Evolutionary conservation across 805 yeast species (phyloP), one percentile per base, ranked within the genome.

Genomic region (Cephaloascus fragrans): DNA sequence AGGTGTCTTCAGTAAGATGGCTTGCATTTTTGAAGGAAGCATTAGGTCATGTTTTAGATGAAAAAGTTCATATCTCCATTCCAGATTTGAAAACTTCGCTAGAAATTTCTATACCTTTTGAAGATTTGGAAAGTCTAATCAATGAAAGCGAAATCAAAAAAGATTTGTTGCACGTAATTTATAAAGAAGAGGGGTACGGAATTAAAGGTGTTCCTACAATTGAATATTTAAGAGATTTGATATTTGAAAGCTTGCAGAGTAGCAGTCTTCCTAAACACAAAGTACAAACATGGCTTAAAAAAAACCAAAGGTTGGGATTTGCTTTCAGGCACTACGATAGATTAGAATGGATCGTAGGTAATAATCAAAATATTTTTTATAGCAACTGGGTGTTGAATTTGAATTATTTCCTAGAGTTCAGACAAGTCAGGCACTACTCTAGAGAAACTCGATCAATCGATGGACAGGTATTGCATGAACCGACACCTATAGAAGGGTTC

Each of bases 401-500:
- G 41, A 65, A 73, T 8, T 76, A 74, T 49, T 67, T 62, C 32
- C 52, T 88, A n/a, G 90, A 88, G 51, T 54, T 83, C 17, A 62
- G 94, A 33, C 67, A 61, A 16, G 51, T 69, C 19, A 46, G 52
- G 14, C 69, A 68, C 39, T 64, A 67, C 41, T 62, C 73, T 3
- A 51, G 61, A 37, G 31, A 34, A 2, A 50, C 64, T 1, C 29
- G 19, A 1, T 18, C 15, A 3, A 37, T 39, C 38, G 23, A 47
- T 26, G 48, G 35, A 4, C 16, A 15, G 1, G 8, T 26, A 3
- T 17, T 43, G 9, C 29, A 18, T 38, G 95, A 83, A 51, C 96
- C 96, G 0, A 38, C 60, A 0, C 80, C 95, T 0, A 56, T 87
- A 8, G 97, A 90, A 59, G 97, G 97, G 0, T 88, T 83, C 52